Base-by-base conservation (phyloP, 192 early-diverging fungal genomes). In the Phycomyces blakesleeanus region DNA sequence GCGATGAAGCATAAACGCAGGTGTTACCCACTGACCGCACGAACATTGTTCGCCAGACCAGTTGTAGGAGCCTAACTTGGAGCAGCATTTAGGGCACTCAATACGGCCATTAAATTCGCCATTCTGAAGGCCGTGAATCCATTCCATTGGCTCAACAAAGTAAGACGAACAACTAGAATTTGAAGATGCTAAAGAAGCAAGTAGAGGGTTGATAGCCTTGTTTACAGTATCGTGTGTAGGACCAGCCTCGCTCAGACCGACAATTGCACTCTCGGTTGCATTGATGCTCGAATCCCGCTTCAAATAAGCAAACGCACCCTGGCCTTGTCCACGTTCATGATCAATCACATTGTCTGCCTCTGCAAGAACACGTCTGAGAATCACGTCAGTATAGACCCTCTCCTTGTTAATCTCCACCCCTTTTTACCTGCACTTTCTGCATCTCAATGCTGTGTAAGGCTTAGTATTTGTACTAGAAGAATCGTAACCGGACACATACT, bases 101-200 rank as follows among this genome's bases (percentile, higher is more conserved):
- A 93, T 85, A 56, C 84, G 82, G 57, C 86, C 89, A 29, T 89
- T 82, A 3, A 91, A 34, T 24, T 74, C 62, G 11, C 83, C 85
- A 44, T 86, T 76, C 10, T 72, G 55, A 16, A 83, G 55, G 22
- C 77, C 81, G n/a, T 81, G 70, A 68, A 93, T 91, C 92, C 92
- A 93, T 61, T 89, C 86, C 78, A 90, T 84, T 14, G 89, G 87
- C 67, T 93, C 92, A 47, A 93, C 79, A 80, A 93, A 93, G 66
- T 87, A 85, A 14, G 87, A 87, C 11, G 85, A 85, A 69, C 92
- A 93, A 25, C 64, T 77, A 16, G 68, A 71, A 29, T 64, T 51
- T 20, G 69, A 41, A 51, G 57, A 18, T 27, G 64, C 55, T 60
- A 76, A 39, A 61, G 65, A 20, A 52, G 75, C 75, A 50, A 71